Conservation (phyloP, 208 protist genomes). For the Spongospora subterranea region DNA sequence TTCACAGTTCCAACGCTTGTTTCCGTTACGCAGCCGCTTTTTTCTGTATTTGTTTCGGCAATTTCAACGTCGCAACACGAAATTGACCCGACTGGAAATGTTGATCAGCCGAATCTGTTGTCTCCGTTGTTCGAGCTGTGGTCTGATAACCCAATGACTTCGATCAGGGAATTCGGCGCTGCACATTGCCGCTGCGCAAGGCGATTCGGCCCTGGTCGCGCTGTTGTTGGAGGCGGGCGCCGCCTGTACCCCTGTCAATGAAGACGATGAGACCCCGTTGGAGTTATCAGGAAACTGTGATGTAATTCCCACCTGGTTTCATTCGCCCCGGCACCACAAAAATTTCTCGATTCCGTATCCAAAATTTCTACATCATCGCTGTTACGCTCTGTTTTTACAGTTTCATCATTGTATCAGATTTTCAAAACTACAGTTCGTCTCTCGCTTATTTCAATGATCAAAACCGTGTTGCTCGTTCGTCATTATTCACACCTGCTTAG, state of each 20-base stretch:
- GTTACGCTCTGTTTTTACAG: too few relatives aligned
- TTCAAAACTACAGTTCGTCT: too few relatives aligned
- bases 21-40: background rate
- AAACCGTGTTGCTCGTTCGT: too few relatives aligned
- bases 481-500: too few relatives aligned
- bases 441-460: too few relatives aligned
- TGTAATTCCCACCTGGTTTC: background rate
- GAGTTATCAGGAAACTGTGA: background rate
- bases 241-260: background rate
- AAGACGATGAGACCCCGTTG: background rate
- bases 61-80: background rate
- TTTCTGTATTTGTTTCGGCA: background rate
- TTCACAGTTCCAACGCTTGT: background rate
- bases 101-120: background rate
- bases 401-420: too few relatives aligned
- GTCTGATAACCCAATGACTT: too few relatives aligned
- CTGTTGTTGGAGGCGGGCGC: constrained; percentile 13
- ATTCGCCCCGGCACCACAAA: background rate
- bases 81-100: background rate
- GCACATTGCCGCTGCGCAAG: background rate
- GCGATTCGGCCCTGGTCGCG: background rate
- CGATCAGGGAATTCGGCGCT: background rate
- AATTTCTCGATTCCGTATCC: too few relatives aligned
- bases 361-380: too few relatives aligned
- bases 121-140: background rate